Evolutionary conservation across 1,284 basidiomycete species (phyloP), one percentile per base, ranked within the genome.

Genomic region (Pseudozyma sp.): DNA sequence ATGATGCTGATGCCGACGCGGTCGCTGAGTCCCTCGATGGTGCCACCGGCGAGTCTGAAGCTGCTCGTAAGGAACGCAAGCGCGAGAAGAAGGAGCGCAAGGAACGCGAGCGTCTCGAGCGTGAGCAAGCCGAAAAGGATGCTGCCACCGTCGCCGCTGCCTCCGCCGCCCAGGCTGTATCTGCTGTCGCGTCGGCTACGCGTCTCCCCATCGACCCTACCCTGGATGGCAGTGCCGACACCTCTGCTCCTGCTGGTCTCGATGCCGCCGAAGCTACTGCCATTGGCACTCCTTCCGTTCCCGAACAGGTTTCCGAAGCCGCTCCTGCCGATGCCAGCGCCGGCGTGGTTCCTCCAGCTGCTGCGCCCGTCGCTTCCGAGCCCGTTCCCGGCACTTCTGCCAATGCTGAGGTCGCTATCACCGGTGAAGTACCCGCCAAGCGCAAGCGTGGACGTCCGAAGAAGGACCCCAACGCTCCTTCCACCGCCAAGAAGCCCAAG

Each of bases 41-140:
- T n/a, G 47, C 47, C 16, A 34, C 34, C 36, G 6, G 6, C 21
- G 64, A 61, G n/a, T 50, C 58, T 35, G 55, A 68, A 31, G 50
- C 49, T 34, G 56, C 55, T 47, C 39, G 47, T 8, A 67, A 66
- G 62, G 51, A 60, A 38, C 56, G 60, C 50, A 73, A 75, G 55
- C 64, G 71, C 44, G 58, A 75, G 39, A 77, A 76, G 62, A 70
- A 73, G 67, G 70, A 76, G 44, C 67, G 63, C 54, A 69, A 67
- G 59, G 59, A 67, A 38, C 55, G 47, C 49, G 67, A 61, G 47
- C 61, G 66, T 35, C 71, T 60, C 53, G 71, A 74, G 45, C 71
- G 71, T 49, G 71, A 74, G 38, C 71, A 74, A 40, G 71, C 71
- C 52, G 67, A 75, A 35, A 70, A 70, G 60, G 72, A 75, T 38